Percentiles rank a stretch among this genome's conserved stretches.
phyloP scores from a whole-genome alignment of 306 rosid genomes.

The Alnus glutinosa region DNA sequence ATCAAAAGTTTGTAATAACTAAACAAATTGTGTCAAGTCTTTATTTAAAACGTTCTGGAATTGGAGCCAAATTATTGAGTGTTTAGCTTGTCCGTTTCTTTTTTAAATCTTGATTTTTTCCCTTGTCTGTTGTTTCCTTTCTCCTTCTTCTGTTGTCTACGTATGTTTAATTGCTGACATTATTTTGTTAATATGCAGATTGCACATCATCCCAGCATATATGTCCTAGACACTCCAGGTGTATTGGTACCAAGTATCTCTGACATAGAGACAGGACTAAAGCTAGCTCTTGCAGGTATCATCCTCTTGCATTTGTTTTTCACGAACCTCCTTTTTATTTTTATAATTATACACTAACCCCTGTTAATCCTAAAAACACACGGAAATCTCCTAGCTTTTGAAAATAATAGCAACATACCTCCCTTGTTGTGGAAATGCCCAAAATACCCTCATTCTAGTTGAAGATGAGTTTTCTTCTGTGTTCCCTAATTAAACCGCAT shows the following conservation, averaged over 20 bases:
- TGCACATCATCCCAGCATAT: constrained; percentile 90
- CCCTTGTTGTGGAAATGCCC: not conserved
- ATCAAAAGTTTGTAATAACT: not conserved
- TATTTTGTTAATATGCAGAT: constrained; percentile 54
- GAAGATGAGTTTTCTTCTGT: not conserved
- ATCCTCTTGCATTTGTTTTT: constrained; percentile 1
- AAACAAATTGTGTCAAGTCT: not conserved
- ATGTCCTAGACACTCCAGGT: constrained; percentile 93
- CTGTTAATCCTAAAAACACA: too few relatives aligned
- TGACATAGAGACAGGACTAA: constrained; percentile 84
- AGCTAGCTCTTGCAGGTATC: constrained; percentile 91
- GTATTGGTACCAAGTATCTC: constrained; percentile 90
- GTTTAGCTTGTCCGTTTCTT: not conserved
- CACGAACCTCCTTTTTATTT: not conserved
- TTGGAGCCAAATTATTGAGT: not conserved
- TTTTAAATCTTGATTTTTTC: not conserved
- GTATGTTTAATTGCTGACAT: not conserved
- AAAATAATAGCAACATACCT: not conserved
- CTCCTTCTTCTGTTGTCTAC: constrained; percentile 10
- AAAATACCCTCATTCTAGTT: not conserved
- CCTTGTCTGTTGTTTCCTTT: not conserved
- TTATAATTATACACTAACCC: too few relatives aligned
- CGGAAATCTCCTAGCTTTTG: not conserved
- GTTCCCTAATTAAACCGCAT: not conserved
- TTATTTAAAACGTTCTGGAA: not conserved